A percentile compares a stretch with the other conserved stretches of the same genome.
phyloP scores from a whole-genome alignment of 352 stramenopile genomes.

The Globisporangium yorkense region DNA sequence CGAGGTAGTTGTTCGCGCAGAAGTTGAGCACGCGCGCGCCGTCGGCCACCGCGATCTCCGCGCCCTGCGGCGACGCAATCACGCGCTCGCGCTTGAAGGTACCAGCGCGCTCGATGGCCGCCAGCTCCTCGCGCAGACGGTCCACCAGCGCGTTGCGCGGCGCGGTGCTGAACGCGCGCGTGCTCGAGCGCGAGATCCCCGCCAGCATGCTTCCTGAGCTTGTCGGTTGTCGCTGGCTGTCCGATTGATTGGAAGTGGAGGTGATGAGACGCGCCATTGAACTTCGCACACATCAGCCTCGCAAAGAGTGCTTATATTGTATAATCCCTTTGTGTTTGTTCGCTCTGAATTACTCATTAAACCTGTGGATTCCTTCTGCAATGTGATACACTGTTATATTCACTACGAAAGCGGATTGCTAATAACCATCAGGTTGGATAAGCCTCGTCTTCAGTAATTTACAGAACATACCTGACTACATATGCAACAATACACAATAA shows the following conservation, averaged over 20 bases:
- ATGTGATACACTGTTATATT: too few relatives aligned
- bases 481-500: constrained; percentile 6
- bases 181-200: neutral
- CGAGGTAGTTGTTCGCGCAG: constrained; percentile 94
- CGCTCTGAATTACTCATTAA: too few relatives aligned
- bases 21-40: constrained; percentile 88
- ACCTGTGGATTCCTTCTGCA: too few relatives aligned
- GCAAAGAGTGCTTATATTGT: too few relatives aligned
- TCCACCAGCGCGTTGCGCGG: constrained; percentile 65
- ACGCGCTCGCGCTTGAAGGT: constrained; percentile 89
- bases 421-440: too few relatives aligned
- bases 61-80: constrained; percentile 83
- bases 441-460: neutral
- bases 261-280: constrained; percentile 1
- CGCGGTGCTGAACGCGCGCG: constrained; percentile 22
- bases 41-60: constrained; percentile 67
- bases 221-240: neutral
- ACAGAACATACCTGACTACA: neutral
- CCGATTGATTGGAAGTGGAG: neutral
- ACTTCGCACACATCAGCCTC: neutral
- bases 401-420: too few relatives aligned
- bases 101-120: constrained; percentile 65
- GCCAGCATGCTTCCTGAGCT: neutral
- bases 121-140: constrained; percentile 65
- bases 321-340: too few relatives aligned